Base-by-base conservation (phyloP, 83 land plant genomes). In the Picea abies region DNA sequence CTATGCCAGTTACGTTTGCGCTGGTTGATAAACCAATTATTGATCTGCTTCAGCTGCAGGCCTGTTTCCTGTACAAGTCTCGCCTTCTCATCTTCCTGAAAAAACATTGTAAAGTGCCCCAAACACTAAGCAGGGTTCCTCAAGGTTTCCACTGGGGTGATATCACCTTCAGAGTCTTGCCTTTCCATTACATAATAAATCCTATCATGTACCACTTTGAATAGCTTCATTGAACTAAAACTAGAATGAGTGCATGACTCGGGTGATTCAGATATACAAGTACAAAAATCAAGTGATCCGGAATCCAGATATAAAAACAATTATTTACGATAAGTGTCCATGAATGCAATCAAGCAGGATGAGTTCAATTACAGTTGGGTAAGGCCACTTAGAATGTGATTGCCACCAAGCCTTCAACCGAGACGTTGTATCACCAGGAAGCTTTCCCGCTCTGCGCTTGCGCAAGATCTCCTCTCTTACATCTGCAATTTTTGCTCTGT, bases 1-100 rank as follows among this genome's bases (percentile, higher is more conserved):
- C 90, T 92, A 76, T 94, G 95, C 95, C 95, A 93, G 63, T 93
- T 91, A 4, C 95, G 87, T 63, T 93, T 93, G 67, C 93, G 78
- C 79, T 93, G 93, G 67, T 93, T 93, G 60, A 93, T 93, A 63
- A 93, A 93, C 94, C 94, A 92, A 71, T 91, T 90, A 84, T 92
- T 92, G 65, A 92, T 90, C 83, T 92, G 93, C 61, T 89, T 92
- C 87, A 79, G 86, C 66, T 87, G 83, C 52, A 92, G 61, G 9
- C 86, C 86, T 11, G 91, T 91, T 1, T 76, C 37, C 66, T 86
- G 82, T 0, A 90, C 91, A 81, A 93, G 60, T 26, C 77, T 83
- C 4, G 81, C 79, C 86, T 93, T 93, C 71, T 93, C 95, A 1
- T 72, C 73, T 75, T 93, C 95, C 95, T 93, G 86, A 70, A 84